Evolutionary conservation across 257 asterid genomes (phyloP).

Genomic region (Nemophila menziesii): DNA sequence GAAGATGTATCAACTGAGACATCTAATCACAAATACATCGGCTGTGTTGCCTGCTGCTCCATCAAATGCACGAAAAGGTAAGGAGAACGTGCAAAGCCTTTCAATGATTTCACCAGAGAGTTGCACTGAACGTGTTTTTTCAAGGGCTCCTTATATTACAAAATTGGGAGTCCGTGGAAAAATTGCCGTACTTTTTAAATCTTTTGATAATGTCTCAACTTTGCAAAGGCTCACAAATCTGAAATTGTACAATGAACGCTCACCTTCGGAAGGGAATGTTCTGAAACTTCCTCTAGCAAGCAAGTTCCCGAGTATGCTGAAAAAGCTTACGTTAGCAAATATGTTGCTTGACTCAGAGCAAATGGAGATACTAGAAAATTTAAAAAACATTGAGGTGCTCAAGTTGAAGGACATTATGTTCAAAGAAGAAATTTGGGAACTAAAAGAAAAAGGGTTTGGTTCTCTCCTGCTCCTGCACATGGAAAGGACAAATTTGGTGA

Average conservation of each 20-base stretch:
- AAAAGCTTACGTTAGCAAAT: conserved; percentile 9
- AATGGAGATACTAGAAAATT: too few relatives aligned
- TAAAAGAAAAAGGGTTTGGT: conserved; percentile 11
- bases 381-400: too few relatives aligned
- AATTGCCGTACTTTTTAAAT: conserved; percentile 7
- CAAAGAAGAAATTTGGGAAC: too few relatives aligned
- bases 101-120: conserved; percentile 19
- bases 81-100: conserved; percentile 9
- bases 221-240: conserved; percentile 12
- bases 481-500: conserved; percentile 18
- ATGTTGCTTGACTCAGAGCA: conserved; percentile 24
- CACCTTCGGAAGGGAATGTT: too few relatives aligned
- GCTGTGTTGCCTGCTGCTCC: conserved; percentile 4
- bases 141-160: conserved; percentile 12
- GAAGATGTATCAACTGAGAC: conserved; percentile 18
- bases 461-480: conserved; percentile 22
- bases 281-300: conserved; percentile 8
- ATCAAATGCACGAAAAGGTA: not conserved
- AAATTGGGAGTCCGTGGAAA: conserved; percentile 15
- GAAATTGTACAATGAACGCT: conserved; percentile 12
- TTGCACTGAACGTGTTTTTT: conserved; percentile 13
- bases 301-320: conserved; percentile 13
- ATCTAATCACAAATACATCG: conserved; percentile 15
- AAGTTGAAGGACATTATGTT: too few relatives aligned
- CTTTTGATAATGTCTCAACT: conserved; percentile 5